Conservation (phyloP, 257 asterid species). For the Rehmannia glutinosa region DNA sequence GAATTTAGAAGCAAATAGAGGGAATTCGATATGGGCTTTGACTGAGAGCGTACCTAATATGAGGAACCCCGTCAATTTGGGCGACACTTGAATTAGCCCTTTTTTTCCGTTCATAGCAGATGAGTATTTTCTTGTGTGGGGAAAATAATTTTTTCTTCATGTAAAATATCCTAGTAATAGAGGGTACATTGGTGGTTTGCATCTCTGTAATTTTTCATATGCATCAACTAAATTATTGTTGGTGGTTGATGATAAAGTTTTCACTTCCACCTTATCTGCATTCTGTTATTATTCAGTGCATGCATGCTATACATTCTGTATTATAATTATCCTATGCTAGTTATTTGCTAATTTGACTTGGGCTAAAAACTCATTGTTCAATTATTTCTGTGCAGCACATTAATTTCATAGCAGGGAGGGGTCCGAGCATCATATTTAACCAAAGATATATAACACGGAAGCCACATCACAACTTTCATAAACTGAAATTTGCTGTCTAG, state of each 20-base stretch:
- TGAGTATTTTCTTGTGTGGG: not conserved
- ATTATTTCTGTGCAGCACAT: conserved; percentile 19
- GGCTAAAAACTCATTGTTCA: not conserved
- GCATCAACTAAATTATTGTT: not conserved
- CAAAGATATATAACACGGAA: no score
- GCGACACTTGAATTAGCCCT: no score
- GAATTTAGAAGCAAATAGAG: no score
- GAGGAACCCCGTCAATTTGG: no score
- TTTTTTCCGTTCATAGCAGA: no score
- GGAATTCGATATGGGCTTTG: no score
- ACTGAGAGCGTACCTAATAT: no score
- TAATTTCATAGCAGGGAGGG: no score
- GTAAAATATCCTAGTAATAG: not conserved
- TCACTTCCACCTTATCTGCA: not conserved
- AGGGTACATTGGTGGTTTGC: not conserved
- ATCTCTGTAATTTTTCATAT: not conserved
- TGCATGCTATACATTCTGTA: not conserved
- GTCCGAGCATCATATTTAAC: no score
- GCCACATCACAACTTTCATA: no score
- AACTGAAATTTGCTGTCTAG: no score
- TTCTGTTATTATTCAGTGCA: not conserved
- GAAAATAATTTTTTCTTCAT: not conserved
- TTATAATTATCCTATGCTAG: not conserved
- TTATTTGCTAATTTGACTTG: not conserved
- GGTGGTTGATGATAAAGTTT: not conserved